Percentiles rank a stretch among this genome's conserved stretches.
These are phyloP conservation scores for Lenwebbia sp. DNA, from an alignment of 345 rosid genomes.

Conservation along the genomic window DNA sequence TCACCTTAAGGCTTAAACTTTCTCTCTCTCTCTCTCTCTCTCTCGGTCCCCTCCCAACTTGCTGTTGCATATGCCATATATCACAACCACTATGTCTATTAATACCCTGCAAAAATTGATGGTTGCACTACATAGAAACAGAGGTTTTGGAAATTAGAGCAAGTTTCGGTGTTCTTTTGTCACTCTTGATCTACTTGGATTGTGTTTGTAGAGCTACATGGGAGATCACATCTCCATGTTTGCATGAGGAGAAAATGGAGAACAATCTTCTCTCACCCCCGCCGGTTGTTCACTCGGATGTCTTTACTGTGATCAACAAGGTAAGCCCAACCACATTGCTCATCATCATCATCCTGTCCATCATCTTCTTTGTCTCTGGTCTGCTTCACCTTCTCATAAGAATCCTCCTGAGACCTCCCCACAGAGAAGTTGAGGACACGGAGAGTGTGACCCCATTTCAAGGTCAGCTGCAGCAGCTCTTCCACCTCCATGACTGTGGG, in stretches of 20 bases:
- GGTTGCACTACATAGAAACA: neutral
- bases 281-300: conserved; percentile 11
- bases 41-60: neutral
- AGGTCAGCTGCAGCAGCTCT: conserved; percentile 94
- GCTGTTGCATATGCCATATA: neutral
- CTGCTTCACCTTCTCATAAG: conserved; percentile 82
- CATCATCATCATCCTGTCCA: conserved; percentile 74
- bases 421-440: conserved; percentile 59
- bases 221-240: neutral
- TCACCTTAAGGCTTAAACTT: neutral
- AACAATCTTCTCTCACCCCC: neutral
- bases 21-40: neutral
- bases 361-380: conserved; percentile 83
- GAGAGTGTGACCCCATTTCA: conserved; percentile 75
- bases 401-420: conserved; percentile 53
- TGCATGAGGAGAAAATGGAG: neutral
- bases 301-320: conserved; percentile 45
- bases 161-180: neutral
- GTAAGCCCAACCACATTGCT: conserved; percentile 76
- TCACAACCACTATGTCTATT: neutral
- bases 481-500: conserved; percentile 92
- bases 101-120: neutral
- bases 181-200: neutral
- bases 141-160: neutral
- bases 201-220: neutral